These are phyloP conservation scores for Ambispora gerdemannii DNA, from an alignment of 192 early-diverging fungal species.

Conservation along the genomic window DNA sequence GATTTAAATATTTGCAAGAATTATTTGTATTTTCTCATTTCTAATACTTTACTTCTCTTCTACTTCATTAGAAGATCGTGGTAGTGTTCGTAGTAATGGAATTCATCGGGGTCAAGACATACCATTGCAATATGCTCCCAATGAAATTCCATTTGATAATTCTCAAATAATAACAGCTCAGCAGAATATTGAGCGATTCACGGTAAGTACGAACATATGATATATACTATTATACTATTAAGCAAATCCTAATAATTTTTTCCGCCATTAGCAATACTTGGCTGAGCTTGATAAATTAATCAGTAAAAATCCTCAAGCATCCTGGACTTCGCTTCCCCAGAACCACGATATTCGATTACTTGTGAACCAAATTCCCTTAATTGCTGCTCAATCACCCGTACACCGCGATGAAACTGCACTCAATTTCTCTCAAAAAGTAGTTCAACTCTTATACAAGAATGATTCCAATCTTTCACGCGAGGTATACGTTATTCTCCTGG, in stretches of 20 bases:
- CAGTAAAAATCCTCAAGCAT: constrained; percentile 45
- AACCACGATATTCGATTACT: constrained; percentile 75
- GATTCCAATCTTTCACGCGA: constrained; percentile 75
- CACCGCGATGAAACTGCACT: constrained; percentile 77
- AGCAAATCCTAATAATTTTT: constrained; percentile 26
- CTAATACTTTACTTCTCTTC: too few relatives aligned
- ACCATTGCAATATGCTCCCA: constrained; percentile 1
- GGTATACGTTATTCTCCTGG: constrained; percentile 77
- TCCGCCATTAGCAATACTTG: constrained; percentile 47
- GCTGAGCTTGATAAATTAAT: constrained; percentile 79
- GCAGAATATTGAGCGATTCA: constrained; percentile 60
- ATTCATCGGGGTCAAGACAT: constrained; percentile 27
- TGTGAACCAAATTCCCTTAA: constrained; percentile 71
- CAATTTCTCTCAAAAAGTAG: constrained; percentile 85
- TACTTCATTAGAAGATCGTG: constrained; percentile 30
- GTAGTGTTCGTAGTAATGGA: neutral
- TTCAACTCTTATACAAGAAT: constrained; percentile 78
- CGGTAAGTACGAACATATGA: constrained; percentile 6
- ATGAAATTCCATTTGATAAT: constrained; percentile 20
- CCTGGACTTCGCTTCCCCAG: constrained; percentile 66
- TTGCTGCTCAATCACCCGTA: constrained; percentile 67
- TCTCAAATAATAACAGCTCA: constrained; percentile 40
- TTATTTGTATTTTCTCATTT: too few relatives aligned
- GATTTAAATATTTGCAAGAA: constrained; percentile 34
- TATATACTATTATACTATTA: neutral